Base-by-base conservation (phyloP, 768 basidiomycete genomes). In the Tylopilus vinaceipallidus region DNA sequence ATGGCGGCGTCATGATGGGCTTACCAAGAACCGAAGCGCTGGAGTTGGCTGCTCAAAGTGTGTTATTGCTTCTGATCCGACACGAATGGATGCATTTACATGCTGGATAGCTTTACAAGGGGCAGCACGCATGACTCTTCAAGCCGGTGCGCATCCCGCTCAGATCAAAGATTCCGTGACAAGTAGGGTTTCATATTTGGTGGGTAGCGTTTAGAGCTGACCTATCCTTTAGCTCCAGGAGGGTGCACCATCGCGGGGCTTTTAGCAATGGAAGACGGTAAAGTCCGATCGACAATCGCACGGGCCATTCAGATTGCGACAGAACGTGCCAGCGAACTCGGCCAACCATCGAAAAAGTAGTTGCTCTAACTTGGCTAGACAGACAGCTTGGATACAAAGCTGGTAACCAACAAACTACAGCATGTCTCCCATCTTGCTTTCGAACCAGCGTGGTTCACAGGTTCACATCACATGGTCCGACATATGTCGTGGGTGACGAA, bases 1-100 rank as follows among this genome's bases (percentile, higher is more conserved):
- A 98, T 67, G 97, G 97, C 23, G 97, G 94, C 37, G 97, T 98
- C 39, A 98, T 99, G 95, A 98, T 98, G 97, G 97, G 97, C 26
- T 72, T 99, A 44, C 97, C 97, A 3, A 77, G 97, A 53, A 81
- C 84, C 2, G 97, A 98, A 68, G 94, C 97, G 5, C 71, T 98
- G 36, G 97, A 99, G 66, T 73, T 99, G 44, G 95, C 97, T 42
- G 84, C 95, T 38, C 97, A 99, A 71, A 93, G 95, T 97, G 64
- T 60, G 83, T 71, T 14, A 19, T 17, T 29, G 13, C 26, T 37
- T 24, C 10, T 30, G 27, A 2, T 45, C 24, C 42, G 14, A 43
- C 26, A 19, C 10, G n/a, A n/a, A n/a, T 9, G n/a, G 29, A 45
- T 30, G 32, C 9, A 13, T 20, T 43, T 23, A 53, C 32, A 32